These are phyloP conservation scores for Leccinellum rugosiceps DNA, from an alignment of 768 basidiomycete species.

Conservation along the genomic window DNA sequence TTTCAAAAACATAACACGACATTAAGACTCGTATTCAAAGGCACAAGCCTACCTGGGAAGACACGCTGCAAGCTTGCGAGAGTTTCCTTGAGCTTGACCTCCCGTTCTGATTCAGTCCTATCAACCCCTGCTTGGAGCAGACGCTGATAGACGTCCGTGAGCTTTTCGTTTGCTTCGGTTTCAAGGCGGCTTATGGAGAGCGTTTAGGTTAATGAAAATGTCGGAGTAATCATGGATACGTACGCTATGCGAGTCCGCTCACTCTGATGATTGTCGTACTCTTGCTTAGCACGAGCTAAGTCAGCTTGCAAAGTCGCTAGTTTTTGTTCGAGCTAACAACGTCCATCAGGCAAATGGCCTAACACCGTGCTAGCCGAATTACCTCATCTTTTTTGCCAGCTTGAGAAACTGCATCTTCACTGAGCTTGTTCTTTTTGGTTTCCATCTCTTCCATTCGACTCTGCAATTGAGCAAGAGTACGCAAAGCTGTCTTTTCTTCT, in stretches of 20 bases:
- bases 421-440: slow-evolving; percentile 53
- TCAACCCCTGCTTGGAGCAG: slow-evolving; percentile 90
- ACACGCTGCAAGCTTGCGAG: slow-evolving; percentile 79
- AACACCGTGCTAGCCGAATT: not conserved
- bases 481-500: slow-evolving; percentile 72
- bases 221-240: not conserved
- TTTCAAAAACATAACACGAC: not conserved
- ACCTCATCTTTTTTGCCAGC: slow-evolving; percentile 60
- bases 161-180: slow-evolving; percentile 88
- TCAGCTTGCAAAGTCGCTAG: slow-evolving; percentile 55
- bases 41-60: slow-evolving; percentile 66
- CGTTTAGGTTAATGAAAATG: not conserved
- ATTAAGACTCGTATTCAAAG: not conserved
- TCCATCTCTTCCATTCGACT: slow-evolving; percentile 68
- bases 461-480: slow-evolving; percentile 60
- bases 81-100: slow-evolving; percentile 81
- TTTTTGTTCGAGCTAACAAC: slow-evolving; percentile 53
- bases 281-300: slow-evolving; percentile 63
- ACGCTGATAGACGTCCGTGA: slow-evolving; percentile 76
- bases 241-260: slow-evolving; percentile 81
- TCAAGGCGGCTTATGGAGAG: slow-evolving; percentile 68
- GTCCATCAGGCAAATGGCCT: not conserved
- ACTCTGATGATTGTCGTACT: slow-evolving; percentile 81
- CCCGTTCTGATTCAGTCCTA: slow-evolving; percentile 80
- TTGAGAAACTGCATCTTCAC: slow-evolving; percentile 49